A percentile compares a stretch with the other conserved stretches of the same genome.
These are phyloP conservation scores for Epichloe hybrida DNA, from an alignment of 2,329 filamentous ascomycete species.

Conservation along the genomic window DNA sequence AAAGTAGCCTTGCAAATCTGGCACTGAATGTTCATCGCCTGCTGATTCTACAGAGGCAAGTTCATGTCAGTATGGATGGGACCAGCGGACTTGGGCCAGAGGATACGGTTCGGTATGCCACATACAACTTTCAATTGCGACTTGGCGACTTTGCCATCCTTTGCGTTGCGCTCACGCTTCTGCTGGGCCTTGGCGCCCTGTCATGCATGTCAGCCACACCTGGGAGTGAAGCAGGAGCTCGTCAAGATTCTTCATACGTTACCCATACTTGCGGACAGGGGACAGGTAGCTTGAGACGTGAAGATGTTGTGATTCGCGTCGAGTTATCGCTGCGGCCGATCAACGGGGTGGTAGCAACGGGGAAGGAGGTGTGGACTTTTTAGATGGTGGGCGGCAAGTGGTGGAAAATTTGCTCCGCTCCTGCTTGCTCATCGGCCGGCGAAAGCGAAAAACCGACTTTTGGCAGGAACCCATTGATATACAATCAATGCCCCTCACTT, in stretches of 20 bases:
- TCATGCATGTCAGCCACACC: not conserved
- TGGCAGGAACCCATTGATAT: not conserved
- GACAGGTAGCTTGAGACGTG: too few species aligned
- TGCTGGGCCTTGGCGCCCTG: conserved; percentile 54
- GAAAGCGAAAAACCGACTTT: not conserved
- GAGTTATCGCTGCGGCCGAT: too few species aligned
- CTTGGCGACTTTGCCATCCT: conserved; percentile 44
- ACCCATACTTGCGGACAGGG: not conserved
- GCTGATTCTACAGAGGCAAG: conserved; percentile 45
- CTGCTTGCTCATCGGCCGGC: not conserved
- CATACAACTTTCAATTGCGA: conserved; percentile 56
- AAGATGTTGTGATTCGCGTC: not conserved
- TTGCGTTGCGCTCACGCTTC: conserved; percentile 60
- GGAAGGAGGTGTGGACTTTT: too few species aligned
- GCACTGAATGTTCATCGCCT: conserved; percentile 67
- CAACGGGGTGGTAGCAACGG: too few species aligned
- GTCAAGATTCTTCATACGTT: not conserved
- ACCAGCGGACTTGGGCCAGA: not conserved
- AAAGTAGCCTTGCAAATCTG: conserved; percentile 65
- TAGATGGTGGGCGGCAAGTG: not conserved
- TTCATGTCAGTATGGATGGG: not conserved
- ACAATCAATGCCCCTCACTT: not conserved
- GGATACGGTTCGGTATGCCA: conserved; percentile 10
- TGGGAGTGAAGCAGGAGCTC: not conserved
- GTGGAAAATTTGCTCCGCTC: conserved; percentile 8